These are phyloP conservation scores for Torulaspora quercuum DNA, from an alignment of 805 yeast species.

Conservation along the genomic window DNA sequence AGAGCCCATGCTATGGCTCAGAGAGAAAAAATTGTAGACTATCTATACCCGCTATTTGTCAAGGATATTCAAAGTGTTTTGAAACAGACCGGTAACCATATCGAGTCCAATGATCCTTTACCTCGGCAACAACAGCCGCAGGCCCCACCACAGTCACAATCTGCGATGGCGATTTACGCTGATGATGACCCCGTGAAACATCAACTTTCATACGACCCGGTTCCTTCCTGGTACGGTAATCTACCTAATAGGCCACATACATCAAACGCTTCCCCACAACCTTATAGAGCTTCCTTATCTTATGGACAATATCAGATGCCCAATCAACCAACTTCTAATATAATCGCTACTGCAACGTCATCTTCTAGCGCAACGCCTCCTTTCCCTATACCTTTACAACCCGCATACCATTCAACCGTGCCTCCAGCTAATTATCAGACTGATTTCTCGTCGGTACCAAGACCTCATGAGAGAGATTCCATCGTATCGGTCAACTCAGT, in stretches of 20 bases:
- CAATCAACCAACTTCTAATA: slow-evolving; percentile 5
- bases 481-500: slow-evolving; percentile 1
- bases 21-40: slow-evolving; percentile 67
- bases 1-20: slow-evolving; percentile 79
- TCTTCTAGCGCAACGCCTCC: slow-evolving; percentile 5
- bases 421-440: slow-evolving; percentile 6
- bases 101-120: slow-evolving; percentile 1
- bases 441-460: slow-evolving; percentile 5
- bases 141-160: slow-evolving; percentile 9
- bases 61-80: slow-evolving; percentile 59
- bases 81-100: slow-evolving; percentile 26
- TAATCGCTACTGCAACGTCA: slow-evolving; percentile 7
- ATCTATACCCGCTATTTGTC: slow-evolving; percentile 65
- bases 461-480: slow-evolving; percentile 10
- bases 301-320: slow-evolving; percentile 13
- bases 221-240: slow-evolving; percentile 10
- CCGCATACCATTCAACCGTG: slow-evolving; percentile 5
- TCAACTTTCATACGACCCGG: slow-evolving; percentile 11
- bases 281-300: slow-evolving; percentile 11
- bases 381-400: slow-evolving; percentile 7
- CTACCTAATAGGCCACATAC: slow-evolving; percentile 6
- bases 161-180: slow-evolving; percentile 2
- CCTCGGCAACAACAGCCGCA: slow-evolving; percentile 8
- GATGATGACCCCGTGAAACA: slow-evolving; percentile 10
- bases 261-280: slow-evolving; percentile 8